Base-by-base conservation (phyloP, 345 rosid genomes). In the Mallotus nudiflorus region DNA sequence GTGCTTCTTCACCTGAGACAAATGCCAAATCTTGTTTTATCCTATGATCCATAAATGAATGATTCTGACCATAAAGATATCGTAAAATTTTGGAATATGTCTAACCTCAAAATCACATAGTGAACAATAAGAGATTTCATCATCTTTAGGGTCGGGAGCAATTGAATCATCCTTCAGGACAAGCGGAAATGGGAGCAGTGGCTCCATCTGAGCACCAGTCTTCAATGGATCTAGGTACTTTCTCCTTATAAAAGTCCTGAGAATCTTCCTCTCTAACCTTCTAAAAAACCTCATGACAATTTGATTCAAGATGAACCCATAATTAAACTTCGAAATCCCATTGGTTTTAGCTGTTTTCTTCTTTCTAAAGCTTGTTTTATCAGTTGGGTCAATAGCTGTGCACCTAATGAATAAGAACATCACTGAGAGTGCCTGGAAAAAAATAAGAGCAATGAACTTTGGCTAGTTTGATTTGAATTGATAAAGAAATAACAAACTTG, bases 311-410 rank as follows among this genome's bases (percentile, higher is more conserved):
- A 95, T 77, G 73, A 88, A 88, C 53, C 97, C 89, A 75, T 84
- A 81, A 73, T 89, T 92, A 61, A 95, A 79, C 76, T 86, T 85
- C 67, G 81, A 71, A 39, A 80, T 67, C 70, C 87, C 88, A 66
- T 78, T 85, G 18, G 87, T 77, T 73, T 82, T 85, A 37, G 78
- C 75, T 39, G 44, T 85, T 73, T 72, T 88, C 86, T 71, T 92
- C 87, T 80, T 90, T 77, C 75, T 89, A 45, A 81, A 83, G 74
- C 90, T 84, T 76, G 92, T 86, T 58, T 82, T 95, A 78, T 95
- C 99, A 9, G 96, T 89, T 0, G 99, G 97, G 66, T 95, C 94
- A n/a, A 86, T 92, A 7, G 96, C 91, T 1, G 96, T 87, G 68
- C 97, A 92, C 77, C 97, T 86, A 69, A 85, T 76, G 62, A 92